phyloP scores from a whole-genome alignment of 306 rosid species.

The Oemleria cerasiformis region DNA sequence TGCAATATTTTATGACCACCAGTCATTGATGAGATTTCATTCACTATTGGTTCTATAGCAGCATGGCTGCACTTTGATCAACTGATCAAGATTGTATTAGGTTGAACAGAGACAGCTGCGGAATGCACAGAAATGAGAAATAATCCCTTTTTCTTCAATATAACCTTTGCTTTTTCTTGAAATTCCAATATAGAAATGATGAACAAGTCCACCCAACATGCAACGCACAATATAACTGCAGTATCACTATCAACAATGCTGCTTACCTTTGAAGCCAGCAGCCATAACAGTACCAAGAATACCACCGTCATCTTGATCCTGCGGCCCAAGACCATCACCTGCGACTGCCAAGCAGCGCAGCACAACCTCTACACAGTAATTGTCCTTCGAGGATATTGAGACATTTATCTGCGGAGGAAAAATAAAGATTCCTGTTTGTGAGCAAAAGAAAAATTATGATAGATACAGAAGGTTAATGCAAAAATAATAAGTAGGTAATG shows the following conservation, averaged over 20 bases:
- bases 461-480: background rate
- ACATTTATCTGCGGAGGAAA: constrained; percentile 56
- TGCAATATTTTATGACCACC: background rate
- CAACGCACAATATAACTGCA: background rate
- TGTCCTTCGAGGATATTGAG: constrained; percentile 64
- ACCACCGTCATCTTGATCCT: constrained; percentile 67
- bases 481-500: constrained; percentile 17
- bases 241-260: constrained; percentile 18
- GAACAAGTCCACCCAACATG: too few relatives aligned
- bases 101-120: background rate
- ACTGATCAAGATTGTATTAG: background rate
- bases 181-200: background rate
- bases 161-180: background rate
- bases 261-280: constrained; percentile 92
- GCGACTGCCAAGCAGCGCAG: constrained; percentile 80
- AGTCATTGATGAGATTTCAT: background rate
- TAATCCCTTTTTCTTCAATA: background rate
- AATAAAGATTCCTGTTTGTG: constrained; percentile 21
- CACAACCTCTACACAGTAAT: constrained; percentile 74
- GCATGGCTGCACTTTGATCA: background rate
- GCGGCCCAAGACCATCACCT: constrained; percentile 84
- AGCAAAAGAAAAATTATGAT: constrained; percentile 16
- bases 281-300: constrained; percentile 71
- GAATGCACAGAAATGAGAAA: background rate
- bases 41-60: background rate